Base-by-base conservation (phyloP, 495 filamentous ascomycete genomes). In the Penicillium riverlandense region DNA sequence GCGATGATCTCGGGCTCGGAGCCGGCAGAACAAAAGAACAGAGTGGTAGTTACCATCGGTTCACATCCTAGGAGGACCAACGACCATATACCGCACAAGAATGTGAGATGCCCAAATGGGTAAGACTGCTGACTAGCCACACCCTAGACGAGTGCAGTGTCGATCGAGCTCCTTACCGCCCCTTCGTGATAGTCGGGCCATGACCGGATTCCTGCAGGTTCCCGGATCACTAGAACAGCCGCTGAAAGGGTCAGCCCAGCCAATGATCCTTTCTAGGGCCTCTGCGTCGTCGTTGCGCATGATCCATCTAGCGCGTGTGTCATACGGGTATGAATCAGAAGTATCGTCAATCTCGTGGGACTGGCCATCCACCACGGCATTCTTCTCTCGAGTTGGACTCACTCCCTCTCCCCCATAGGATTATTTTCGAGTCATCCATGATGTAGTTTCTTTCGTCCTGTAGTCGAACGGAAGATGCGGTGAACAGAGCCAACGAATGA, bases 391-490 rank as follows among this genome's bases (percentile, higher is more conserved):
- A 22, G 2, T 22, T 22, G 22, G 22, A 6, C 4, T 16, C 15
- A 4, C 22, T 22, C 22, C 2, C 22, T 22, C 15, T 6, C 22
- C 2, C 0, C 22, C 2, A 22, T 4, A 3, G 4, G 22, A 22
- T 22, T 3, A 3, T 22, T 22, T 0, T 22, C 22, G 22, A 6
- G 22, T 22, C 4, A 22, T 22, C 15, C 1, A 16, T 33, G 8
- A 9, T 33, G 2, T 33, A 33, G n/a, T 33, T n/a, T n/a, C n/a
- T n/a, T n/a, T n/a, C n/a, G n/a, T n/a, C n/a, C n/a, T n/a, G n/a
- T n/a, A n/a, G n/a, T n/a, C n/a, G 40, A 37, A 10, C 41, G 43
- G 58, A 68, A 67, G 52, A 67, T 62, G 65, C 65, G 67, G 67
- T 68, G 63, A 68, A 58, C 52, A 39, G 34, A 38, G 40, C 49